Base-by-base conservation (phyloP, 2,329 filamentous ascomycete genomes). In the Diaporthe humulicola region DNA sequence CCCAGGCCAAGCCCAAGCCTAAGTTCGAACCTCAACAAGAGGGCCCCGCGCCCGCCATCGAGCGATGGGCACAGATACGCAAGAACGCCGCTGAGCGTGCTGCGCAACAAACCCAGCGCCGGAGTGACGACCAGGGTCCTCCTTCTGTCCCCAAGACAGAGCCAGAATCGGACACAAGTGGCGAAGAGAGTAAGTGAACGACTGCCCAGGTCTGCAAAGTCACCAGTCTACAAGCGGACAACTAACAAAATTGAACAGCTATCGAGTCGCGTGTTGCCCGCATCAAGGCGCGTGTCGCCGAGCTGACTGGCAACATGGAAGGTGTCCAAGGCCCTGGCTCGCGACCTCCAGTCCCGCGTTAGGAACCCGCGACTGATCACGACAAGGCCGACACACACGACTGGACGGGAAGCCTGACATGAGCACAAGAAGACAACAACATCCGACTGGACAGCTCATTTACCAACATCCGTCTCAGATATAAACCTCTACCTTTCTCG, bases 241-340 rank as follows among this genome's bases (percentile, higher is more conserved):
- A 82, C 82, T 82, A 67, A 57, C 56, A 17, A 33, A 33, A 17
- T 57, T 66, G 61, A 71, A n/a, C 78, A 97, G 95, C 96, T 48
- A 98, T 98, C 80, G 97, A 99, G 84, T 96, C 95, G 66, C 94
- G 97, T 78, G 97, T 98, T 75, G 97, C 97, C 66, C 94, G 97
- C 77, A 99, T 99, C 89, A 98, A 98, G 86, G 97, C 97, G 75
- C 93, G 97, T 76, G 97, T 99, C 74, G 97, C 97, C 70, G 95
- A 98, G 83, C 86, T 99, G 79, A 99, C 97, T 2, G 93, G 93
- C 79, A 94, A 94, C 83, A 94, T 94, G 90, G 94, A 96, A 80
- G 87, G 85, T 57, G 83, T 83, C 45, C 81, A 79, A 54, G 82
- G 81, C 9, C 86, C 88, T 36, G 82, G 79, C 74, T 80, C 78